These are phyloP conservation scores for Penicillium daleae DNA, from an alignment of 495 filamentous ascomycete species.

Conservation along the genomic window DNA sequence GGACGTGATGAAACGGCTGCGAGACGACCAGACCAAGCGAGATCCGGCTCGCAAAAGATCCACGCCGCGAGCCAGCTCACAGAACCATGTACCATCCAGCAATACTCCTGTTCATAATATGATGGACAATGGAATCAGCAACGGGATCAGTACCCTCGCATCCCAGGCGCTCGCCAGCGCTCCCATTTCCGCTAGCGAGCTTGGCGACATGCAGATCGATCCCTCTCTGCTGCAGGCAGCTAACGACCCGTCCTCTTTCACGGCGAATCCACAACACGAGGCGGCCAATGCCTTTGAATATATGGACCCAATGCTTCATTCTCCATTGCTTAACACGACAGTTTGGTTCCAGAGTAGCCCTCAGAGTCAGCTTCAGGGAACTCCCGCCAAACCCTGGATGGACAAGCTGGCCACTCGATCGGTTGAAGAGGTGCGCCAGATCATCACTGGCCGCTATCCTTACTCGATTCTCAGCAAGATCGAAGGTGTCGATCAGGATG, in stretches of 20 bases:
- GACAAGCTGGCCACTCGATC: slow-evolving; percentile 58
- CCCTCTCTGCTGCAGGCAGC: slow-evolving; percentile 60
- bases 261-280: slow-evolving; percentile 46
- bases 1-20: slow-evolving; percentile 75
- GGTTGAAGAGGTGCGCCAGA: slow-evolving; percentile 56
- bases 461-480: slow-evolving; percentile 59
- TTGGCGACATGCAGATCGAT: slow-evolving; percentile 67
- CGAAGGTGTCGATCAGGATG: slow-evolving; percentile 67
- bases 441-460: slow-evolving; percentile 60
- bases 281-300: slow-evolving; percentile 42
- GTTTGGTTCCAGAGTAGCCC: slow-evolving; percentile 69
- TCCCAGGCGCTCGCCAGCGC: slow-evolving; percentile 56
- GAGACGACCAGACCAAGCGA: slow-evolving; percentile 65
- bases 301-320: slow-evolving; percentile 39
- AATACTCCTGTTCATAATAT: slow-evolving; percentile 30
- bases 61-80: slow-evolving; percentile 27
- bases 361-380: slow-evolving; percentile 50
- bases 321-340: slow-evolving; percentile 44
- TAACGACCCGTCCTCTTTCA: slow-evolving; percentile 49
- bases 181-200: slow-evolving; percentile 44
- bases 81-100: slow-evolving; percentile 26
- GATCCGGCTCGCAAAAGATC: slow-evolving; percentile 58
- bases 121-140: slow-evolving; percentile 40
- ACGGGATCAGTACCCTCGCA: slow-evolving; percentile 57
- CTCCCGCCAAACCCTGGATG: slow-evolving; percentile 60